Conservation (phyloP, 140 eudicot species). For the Bidens hawaiensis region DNA sequence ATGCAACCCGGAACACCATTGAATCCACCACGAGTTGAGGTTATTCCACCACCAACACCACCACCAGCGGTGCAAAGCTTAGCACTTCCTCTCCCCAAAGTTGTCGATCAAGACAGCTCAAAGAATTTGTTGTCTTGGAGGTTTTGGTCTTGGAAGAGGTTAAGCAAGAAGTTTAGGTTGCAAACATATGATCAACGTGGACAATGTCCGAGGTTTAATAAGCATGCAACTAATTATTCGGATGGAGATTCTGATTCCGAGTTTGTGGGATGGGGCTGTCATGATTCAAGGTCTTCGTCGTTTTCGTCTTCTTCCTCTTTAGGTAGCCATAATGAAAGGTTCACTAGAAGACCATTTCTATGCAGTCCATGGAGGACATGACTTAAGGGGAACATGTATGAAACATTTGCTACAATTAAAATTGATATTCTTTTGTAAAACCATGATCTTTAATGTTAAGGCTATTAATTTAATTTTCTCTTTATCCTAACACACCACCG, state of each 20-base stretch:
- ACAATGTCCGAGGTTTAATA: conserved; percentile 9
- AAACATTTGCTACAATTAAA: conserved; percentile 8
- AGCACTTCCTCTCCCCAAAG: conserved; percentile 41
- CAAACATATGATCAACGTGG: conserved; percentile 21
- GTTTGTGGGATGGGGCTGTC: conserved; percentile 29
- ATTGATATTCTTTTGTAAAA: conserved; percentile 12
- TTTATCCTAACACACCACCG: neutral
- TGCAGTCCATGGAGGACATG: conserved; percentile 35
- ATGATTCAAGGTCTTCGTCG: conserved; percentile 29
- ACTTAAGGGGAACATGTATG: conserved; percentile 2
- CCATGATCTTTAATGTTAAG: conserved; percentile 2
- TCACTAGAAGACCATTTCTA: conserved; percentile 22
- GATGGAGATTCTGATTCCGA: conserved; percentile 35
- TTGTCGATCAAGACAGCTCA: conserved; percentile 9
- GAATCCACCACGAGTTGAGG: conserved; percentile 38
- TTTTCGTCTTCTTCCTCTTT: conserved; percentile 27
- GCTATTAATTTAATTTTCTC: conserved; percentile 6
- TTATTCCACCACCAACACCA: conserved; percentile 45
- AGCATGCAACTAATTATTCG: conserved; percentile 25
- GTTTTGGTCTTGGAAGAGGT: conserved; percentile 49
- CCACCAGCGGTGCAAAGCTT: conserved; percentile 45
- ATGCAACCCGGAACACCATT: conserved; percentile 57
- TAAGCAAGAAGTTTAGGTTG: conserved; percentile 23
- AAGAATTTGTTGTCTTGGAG: conserved; percentile 26
- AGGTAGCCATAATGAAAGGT: conserved; percentile 26